A percentile compares a stretch with the other conserved stretches of the same genome.
phyloP scores from a whole-genome alignment of 1,284 basidiomycete species.

The Salmacisia buchloeana region DNA sequence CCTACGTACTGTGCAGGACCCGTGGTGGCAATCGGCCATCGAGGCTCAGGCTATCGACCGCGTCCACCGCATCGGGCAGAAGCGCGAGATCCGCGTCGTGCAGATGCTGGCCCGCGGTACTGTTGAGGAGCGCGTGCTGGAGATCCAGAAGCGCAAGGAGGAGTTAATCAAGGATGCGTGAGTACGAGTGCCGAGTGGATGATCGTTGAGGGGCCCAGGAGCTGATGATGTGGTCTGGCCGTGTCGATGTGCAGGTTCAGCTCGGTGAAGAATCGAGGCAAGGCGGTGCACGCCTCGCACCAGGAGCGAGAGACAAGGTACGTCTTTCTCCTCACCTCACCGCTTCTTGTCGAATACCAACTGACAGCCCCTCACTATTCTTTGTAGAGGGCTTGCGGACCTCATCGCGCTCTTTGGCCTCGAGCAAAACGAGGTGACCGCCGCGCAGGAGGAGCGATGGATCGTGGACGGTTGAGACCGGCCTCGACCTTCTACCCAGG shows the following conservation, averaged over 20 bases:
- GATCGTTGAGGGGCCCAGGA: neutral
- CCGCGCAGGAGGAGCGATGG: too few relatives aligned
- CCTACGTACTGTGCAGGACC: slow-evolving; percentile 56
- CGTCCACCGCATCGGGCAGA: slow-evolving; percentile 75
- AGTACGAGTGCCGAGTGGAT: too few relatives aligned
- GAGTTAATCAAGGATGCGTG: slow-evolving; percentile 48
- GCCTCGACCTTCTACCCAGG: too few relatives aligned
- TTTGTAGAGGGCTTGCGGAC: neutral
- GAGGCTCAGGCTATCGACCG: slow-evolving; percentile 67
- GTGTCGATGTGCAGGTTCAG: neutral
- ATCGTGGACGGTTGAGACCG: too few relatives aligned
- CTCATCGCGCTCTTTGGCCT: neutral
- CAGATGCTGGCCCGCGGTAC: slow-evolving; percentile 82
- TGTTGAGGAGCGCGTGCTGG: slow-evolving; percentile 68
- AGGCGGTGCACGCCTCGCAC: neutral
- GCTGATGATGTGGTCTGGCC: neutral
- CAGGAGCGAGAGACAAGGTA: slow-evolving; percentile 5
- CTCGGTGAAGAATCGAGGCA: slow-evolving; percentile 4
- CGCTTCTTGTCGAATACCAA: neutral
- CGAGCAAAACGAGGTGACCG: neutral
- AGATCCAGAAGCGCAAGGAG: slow-evolving; percentile 77
- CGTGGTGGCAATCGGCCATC: slow-evolving; percentile 66
- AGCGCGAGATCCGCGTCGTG: slow-evolving; percentile 1
- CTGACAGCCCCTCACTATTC: neutral
- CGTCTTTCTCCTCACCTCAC: neutral